Evolutionary conservation across 306 rosid species (phyloP).

Genomic region (Vachellia collinsii): DNA sequence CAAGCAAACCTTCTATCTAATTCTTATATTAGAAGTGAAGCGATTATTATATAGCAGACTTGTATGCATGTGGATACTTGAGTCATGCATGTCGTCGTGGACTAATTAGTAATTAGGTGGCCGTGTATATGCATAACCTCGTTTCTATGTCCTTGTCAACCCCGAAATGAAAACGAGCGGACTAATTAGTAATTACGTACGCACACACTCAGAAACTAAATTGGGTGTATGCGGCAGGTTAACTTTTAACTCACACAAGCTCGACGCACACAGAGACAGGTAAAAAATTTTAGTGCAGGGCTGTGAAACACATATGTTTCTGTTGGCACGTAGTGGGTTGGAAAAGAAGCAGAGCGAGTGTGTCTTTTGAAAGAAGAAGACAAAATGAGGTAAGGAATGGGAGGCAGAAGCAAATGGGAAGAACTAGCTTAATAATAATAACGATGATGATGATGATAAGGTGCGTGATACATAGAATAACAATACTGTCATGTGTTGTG

Average conservation of each 20-base stretch:
- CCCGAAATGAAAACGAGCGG: not conserved
- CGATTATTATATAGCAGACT: no score
- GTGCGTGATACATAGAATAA: not conserved
- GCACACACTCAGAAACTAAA: not conserved
- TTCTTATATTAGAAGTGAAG: no score
- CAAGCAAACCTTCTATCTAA: no score
- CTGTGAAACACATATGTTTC: not conserved
- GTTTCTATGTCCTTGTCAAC: not conserved
- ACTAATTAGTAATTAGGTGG: no score
- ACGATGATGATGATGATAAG: no score
- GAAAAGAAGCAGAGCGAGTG: not conserved
- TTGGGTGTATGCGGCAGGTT: not conserved
- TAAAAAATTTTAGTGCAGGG: not conserved
- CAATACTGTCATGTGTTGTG: conserved; percentile 5
- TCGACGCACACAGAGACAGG: not conserved
- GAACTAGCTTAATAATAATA: conserved; percentile 8
- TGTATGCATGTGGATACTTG: no score
- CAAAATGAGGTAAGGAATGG: no score
- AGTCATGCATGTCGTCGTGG: no score
- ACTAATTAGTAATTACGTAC: not conserved
- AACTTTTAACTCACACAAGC: not conserved
- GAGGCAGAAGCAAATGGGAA: not conserved
- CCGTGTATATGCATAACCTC: not conserved
- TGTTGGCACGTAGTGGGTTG: not conserved
- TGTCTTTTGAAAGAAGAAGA: not conserved